Base-by-base conservation (phyloP, 805 yeast species). In the Wickerhamomyces sydowiorum region DNA sequence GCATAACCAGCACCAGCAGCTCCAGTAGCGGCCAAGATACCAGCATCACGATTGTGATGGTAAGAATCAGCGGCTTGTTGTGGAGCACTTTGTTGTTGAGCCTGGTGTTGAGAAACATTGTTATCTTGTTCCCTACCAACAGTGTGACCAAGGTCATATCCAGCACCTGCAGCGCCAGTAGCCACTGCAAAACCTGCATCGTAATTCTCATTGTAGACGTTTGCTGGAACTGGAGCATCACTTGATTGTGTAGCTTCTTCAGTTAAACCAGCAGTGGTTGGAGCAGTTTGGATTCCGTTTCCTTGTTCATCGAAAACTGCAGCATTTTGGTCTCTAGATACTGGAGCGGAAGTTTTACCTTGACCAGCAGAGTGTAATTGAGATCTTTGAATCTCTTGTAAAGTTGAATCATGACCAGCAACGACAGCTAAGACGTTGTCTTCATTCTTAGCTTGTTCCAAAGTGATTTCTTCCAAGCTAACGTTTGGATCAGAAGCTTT, bases 401-500 rank as follows among this genome's bases (percentile, higher is more conserved):
- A 15, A 23, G 45, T 35, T 2, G 42, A 41, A 32, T 39, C 37
- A 18, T 42, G 31, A n/a, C 43, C 50, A 29, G 44, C 39, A 36
- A 45, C 48, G 8, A 46, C 42, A 15, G 48, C 49, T 12, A 52
- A 29, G 12, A 49, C 53, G 17, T 51, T 30, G 7, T 41, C 37
- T 34, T 46, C 51, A 3, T 37, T 48, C 29, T 41, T 38, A n/a
- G 56, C 58, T 38, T 50, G 39, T 24, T 51, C 52, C 3, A 39
- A 24, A 3, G 51, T 40, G 23, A 50, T 47, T 27, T 48, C 52
- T 30, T 47, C 50, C 10, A 50, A 28, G 9, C 33, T 37, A 13
- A 49, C 40, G 14, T 35, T 37, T 21, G 47, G 40, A 34, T 43
- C 49, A 6, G 27, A n/a, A 4, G 48, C 39, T 28, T 42, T 8